Percentiles rank a stretch among this genome's conserved stretches.
These are phyloP conservation scores for Francoa sonchifolia DNA, from an alignment of 441 rosid species.

Conservation along the genomic window DNA sequence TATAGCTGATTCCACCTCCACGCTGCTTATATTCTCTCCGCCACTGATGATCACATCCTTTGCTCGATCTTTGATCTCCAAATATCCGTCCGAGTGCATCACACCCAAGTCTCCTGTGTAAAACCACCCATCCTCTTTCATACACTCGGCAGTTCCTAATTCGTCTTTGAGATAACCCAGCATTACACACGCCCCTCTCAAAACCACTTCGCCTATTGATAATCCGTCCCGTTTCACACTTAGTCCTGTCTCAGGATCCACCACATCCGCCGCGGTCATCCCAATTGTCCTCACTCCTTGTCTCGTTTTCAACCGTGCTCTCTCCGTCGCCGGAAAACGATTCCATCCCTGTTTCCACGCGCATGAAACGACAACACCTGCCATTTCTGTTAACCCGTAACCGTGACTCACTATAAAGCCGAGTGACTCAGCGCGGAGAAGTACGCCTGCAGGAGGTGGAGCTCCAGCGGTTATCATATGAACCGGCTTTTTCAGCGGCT, in stretches of 20 bases:
- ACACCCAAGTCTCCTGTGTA: slow-evolving; percentile 72
- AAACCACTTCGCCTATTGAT: slow-evolving; percentile 44
- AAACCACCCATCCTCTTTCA: slow-evolving; percentile 50
- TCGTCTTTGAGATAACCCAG: slow-evolving; percentile 68
- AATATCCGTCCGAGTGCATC: slow-evolving; percentile 58
- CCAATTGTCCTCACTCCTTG: slow-evolving; percentile 22
- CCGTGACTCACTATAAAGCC: slow-evolving; percentile 71
- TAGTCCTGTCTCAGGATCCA: slow-evolving; percentile 32
- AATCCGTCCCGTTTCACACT: slow-evolving; percentile 49
- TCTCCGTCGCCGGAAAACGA: slow-evolving; percentile 37
- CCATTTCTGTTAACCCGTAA: slow-evolving; percentile 60
- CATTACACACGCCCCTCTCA: slow-evolving; percentile 59
- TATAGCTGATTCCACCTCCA: slow-evolving; percentile 57
- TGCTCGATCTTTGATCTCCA: slow-evolving; percentile 70
- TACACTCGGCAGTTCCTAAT: slow-evolving; percentile 26
- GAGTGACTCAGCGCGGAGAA: slow-evolving; percentile 41
- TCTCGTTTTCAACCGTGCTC: slow-evolving; percentile 43
- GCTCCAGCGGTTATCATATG: slow-evolving; percentile 63
- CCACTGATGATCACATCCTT: slow-evolving; percentile 79
- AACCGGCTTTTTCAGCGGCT: slow-evolving; percentile 31
- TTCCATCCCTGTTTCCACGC: slow-evolving; percentile 74
- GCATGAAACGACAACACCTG: slow-evolving; percentile 42
- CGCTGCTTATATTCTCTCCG: slow-evolving; percentile 70
- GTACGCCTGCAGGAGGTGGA: slow-evolving; percentile 65
- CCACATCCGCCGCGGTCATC: slow-evolving; percentile 34